Base-by-base conservation (phyloP, 192 early-diverging fungal species). In the Paraglomus occultum region DNA sequence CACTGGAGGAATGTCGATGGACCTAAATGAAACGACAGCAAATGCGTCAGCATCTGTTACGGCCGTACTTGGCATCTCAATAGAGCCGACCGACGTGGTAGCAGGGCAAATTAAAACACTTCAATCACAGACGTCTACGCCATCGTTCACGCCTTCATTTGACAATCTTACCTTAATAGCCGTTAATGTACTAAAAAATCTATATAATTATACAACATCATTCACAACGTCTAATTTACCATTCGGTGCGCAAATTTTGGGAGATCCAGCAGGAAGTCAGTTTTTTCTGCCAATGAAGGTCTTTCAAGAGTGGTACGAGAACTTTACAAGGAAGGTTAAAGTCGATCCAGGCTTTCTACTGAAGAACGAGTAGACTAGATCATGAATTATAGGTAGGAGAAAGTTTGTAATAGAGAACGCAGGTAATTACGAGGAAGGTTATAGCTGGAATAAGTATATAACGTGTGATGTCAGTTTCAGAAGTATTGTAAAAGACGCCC, bases 51-150 rank as follows among this genome's bases (percentile, higher is more conserved):
- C 73, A 71, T 63, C 38, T 58, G 71, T 80, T 18, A 79, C 81
- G 51, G 90, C 90, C 7, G 87, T 88, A 39, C 79, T 99, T 17
- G 96, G 96, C 5, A 97, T 99, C 48, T 94, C 92, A 0, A 94
- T 99, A 12, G 96, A 99, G 70, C 92, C 95, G 1, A 73, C 93
- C 8, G 81, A 85, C 51, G 71, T 77, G 1, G 92, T 99, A 12
- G 75, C 86, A 64, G 75, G 87, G 50, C 85, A 90, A 79, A 60
- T 83, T 11, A 66, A 81, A 64, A 64, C 64, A 43, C 68, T 84
- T 52, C 65, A 74, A 58, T 44, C 71, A 48, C 53, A 48, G 44
- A 39, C 58, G 59, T 42, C 67, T 51, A 31, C 39, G 11, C 62
- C 47, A 14, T 45, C 54, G 4, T 18, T 31, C 23, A 44, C 53